Evolutionary conservation across 2,329 filamentous ascomycete genomes (phyloP), one percentile per base, ranked within the genome.

Genomic region (Colletotrichum musae): DNA sequence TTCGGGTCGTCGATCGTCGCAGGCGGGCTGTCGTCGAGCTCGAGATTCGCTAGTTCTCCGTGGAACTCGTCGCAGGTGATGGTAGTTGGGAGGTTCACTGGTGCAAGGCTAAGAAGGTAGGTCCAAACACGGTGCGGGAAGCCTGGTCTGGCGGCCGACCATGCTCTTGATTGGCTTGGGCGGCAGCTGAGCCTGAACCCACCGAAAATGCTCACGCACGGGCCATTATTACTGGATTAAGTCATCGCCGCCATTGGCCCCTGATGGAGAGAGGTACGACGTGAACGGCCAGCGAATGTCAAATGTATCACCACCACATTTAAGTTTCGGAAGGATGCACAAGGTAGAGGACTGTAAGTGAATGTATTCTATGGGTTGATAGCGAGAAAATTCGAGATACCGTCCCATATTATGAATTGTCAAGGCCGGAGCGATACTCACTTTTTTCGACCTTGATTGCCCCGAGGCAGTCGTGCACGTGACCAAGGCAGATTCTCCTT

Each of bases 401-500:
- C 16, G 13, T 64, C 6, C 21, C 15, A 41, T 32, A 16, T 12
- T 10, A 16, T 24, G 13, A 28, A 52, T 52, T 51, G 21, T 24
- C 21, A 58, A 13, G 32, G 36, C 54, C 52, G 16, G 39, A 12
- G 48, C 26, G 13, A 18, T 50, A 39, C 24, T 60, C 24, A 26
- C 32, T 36, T 36, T 36, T 36, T 36, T 36, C 10, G 32, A 36
- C 32, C 7, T 36, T 36, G 32, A 7, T 10, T 60, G n/a, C 13
- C 28, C 15, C 52, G 18, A 5, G 54, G 6, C 24, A 50, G 13
- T 21, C 9, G 18, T 10, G 43, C 71, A 72, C 71, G 71, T 72
- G 71, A 72, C 62, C 15, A n/a, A 47, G 15, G 18, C 26, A 18
- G 28, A 28, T 68, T 51, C 69, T 65, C 65, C 65, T 68, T 68